Evolutionary conservation across 768 basidiomycete genomes (phyloP).

Genomic region (Auricularia sp.): DNA sequence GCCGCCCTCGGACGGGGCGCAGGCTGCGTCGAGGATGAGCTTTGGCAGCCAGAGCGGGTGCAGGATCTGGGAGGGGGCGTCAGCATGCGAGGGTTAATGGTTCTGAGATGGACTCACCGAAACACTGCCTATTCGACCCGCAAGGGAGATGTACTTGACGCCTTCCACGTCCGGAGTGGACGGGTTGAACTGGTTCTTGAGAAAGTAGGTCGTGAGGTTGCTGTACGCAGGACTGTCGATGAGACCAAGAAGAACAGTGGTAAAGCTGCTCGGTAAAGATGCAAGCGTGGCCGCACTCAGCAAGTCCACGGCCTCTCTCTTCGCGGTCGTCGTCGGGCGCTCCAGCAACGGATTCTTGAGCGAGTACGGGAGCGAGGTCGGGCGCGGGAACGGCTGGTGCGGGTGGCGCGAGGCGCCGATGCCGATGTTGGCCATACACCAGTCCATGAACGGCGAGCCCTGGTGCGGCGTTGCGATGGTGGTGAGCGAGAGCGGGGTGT

Average conservation of each 20-base stretch:
- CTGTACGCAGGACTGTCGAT: constrained; percentile 96
- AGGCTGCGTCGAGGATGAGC: constrained; percentile 80
- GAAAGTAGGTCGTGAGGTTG: constrained; percentile 78
- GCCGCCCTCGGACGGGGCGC: constrained; percentile 55
- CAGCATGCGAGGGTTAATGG: too few relatives aligned
- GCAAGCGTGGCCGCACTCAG: constrained; percentile 34
- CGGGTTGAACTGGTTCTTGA: constrained; percentile 75
- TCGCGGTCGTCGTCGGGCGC: not conserved
- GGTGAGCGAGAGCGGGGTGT: constrained; percentile 78
- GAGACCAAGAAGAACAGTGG: constrained; percentile 74
- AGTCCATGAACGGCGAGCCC: constrained; percentile 98
- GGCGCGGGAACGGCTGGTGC: constrained; percentile 10
- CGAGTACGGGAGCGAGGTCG: constrained; percentile 8
- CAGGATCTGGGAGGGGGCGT: constrained; percentile 37
- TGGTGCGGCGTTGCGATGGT: constrained; percentile 89
- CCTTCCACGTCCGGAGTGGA: constrained; percentile 50
- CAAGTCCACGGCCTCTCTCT: not conserved
- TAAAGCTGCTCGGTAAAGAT: constrained; percentile 71
- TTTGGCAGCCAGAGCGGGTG: constrained; percentile 98
- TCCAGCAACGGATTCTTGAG: not conserved
- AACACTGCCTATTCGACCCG: constrained; percentile 51
- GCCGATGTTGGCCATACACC: constrained; percentile 92
- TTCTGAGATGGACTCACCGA: constrained; percentile 10
- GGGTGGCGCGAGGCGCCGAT: constrained; percentile 39
- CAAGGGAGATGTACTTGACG: constrained; percentile 89